Evolutionary conservation across 768 basidiomycete genomes (phyloP).

Genomic region (Tricholoma saponaceum): DNA sequence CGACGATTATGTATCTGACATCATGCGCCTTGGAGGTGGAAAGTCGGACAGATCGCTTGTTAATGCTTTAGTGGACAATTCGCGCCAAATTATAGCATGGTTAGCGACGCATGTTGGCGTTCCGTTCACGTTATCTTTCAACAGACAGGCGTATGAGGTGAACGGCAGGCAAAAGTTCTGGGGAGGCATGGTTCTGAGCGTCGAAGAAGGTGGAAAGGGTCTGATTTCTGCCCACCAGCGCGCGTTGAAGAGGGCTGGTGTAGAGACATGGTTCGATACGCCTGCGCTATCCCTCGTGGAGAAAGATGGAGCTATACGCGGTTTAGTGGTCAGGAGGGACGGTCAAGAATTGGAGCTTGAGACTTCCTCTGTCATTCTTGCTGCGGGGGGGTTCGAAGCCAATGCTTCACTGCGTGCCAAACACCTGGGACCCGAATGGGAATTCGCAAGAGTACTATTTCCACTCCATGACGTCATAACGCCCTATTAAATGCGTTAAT

Average conservation of each 20-base stretch:
- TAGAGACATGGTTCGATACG: slow-evolving; percentile 56
- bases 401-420: slow-evolving; percentile 45
- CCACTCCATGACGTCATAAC: not conserved
- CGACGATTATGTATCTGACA: slow-evolving; percentile 51
- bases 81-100: slow-evolving; percentile 56
- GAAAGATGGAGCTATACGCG: slow-evolving; percentile 36
- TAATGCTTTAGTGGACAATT: slow-evolving; percentile 46
- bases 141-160: slow-evolving; percentile 66
- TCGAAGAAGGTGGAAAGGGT: slow-evolving; percentile 66
- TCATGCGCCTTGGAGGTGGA: slow-evolving; percentile 54
- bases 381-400: slow-evolving; percentile 67
- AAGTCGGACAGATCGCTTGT: slow-evolving; percentile 48
- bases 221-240: slow-evolving; percentile 52
- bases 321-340: slow-evolving; percentile 39
- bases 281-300: slow-evolving; percentile 38
- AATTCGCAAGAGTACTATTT: slow-evolving; percentile 47
- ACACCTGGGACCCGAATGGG: slow-evolving; percentile 59
- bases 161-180: slow-evolving; percentile 62
- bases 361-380: slow-evolving; percentile 49
- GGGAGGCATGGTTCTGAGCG: slow-evolving; percentile 63
- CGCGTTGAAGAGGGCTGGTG: slow-evolving; percentile 44
- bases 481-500: not conserved
- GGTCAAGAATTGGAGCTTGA: slow-evolving; percentile 33
- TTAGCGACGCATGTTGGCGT: slow-evolving; percentile 45
- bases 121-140: slow-evolving; percentile 55